Evolutionary conservation across 164 flowering plant species (phyloP).

Genomic region (Amborella trichopoda): DNA sequence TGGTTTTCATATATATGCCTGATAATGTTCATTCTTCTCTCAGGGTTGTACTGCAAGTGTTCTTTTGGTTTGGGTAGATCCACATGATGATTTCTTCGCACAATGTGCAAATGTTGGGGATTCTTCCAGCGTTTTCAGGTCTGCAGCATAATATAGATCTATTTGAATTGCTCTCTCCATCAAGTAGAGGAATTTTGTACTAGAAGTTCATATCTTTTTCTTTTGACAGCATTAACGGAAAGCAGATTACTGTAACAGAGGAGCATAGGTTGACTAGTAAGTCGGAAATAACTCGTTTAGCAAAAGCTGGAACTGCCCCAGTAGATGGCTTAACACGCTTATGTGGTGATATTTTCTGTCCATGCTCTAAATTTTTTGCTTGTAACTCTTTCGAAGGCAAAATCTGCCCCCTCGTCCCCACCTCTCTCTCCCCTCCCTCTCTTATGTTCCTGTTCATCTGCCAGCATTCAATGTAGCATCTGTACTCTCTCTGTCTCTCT

Average conservation of each 20-base stretch:
- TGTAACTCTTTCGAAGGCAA: neutral
- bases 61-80: slow-evolving; percentile 84
- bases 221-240: slow-evolving; percentile 54
- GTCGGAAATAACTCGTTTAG: slow-evolving; percentile 64
- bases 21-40: slow-evolving; percentile 16
- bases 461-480: too few species aligned
- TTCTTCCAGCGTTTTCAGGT: slow-evolving; percentile 82
- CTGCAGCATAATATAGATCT: too few species aligned
- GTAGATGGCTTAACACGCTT: slow-evolving; percentile 85
- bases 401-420: neutral
- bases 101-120: slow-evolving; percentile 99
- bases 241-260: slow-evolving; percentile 74
- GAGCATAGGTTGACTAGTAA: slow-evolving; percentile 71
- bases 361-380: neutral
- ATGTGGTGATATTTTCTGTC: slow-evolving; percentile 35
- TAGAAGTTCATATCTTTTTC: too few species aligned
- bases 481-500: too few species aligned
- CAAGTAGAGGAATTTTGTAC: too few species aligned
- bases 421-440: too few species aligned
- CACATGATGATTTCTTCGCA: slow-evolving; percentile 42
- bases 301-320: slow-evolving; percentile 53
- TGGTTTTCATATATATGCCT: too few species aligned
- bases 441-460: too few species aligned
- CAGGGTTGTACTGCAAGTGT: slow-evolving; percentile 99
- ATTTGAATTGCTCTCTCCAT: too few species aligned